Evolutionary conservation across 805 yeast species (phyloP), one percentile per base, ranked within the genome.

Genomic region (Millerago galiae): DNA sequence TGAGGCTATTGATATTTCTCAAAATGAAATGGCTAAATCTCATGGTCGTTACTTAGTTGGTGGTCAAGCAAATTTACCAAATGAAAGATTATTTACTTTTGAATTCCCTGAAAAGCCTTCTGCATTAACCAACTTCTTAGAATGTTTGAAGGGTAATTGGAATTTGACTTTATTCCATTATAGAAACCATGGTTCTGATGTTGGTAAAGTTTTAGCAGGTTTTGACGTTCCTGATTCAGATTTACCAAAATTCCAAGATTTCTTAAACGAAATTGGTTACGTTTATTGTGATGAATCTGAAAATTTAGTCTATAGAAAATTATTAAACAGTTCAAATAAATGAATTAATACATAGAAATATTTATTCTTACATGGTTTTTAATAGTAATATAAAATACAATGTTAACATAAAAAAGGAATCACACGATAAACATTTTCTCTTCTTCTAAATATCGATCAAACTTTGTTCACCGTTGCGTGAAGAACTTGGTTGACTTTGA

Each of bases 31-130:
- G 70, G 99, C 99, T 34, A 93, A 93, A 65, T 77, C 89, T 30
- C 99, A 93, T 59, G 97, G 97, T 31, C 77, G 99, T 61, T 95
- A 93, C 61, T 70, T 93, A 50, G 95, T 93, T 18, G 99, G 99
- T 45, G 99, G 99, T 45, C 80, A 83, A 46, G 77, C 90, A 0
- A 64, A 71, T 17, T 78, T 85, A 15, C 72, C 77, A 25, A 73
- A 86, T 50, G 99, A 93, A 64, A 79, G 82, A 54, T 65, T 93
- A 29, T 77, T 80, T 53, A 74, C 83, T 38, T 93, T 93, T 56
- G 96, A 89, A 63, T 95, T 93, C 71, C 99, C 99, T 12, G 99
- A 93, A 59, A 81, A 93, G 57, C 98, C 99, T 2, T 95, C 96
- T 37, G 97, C 99, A 1, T 71, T 93, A 56, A 77, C 83, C 25